Conservation (phyloP, 2,329 filamentous ascomycete species). For the Sarocladium brachiariae region DNA sequence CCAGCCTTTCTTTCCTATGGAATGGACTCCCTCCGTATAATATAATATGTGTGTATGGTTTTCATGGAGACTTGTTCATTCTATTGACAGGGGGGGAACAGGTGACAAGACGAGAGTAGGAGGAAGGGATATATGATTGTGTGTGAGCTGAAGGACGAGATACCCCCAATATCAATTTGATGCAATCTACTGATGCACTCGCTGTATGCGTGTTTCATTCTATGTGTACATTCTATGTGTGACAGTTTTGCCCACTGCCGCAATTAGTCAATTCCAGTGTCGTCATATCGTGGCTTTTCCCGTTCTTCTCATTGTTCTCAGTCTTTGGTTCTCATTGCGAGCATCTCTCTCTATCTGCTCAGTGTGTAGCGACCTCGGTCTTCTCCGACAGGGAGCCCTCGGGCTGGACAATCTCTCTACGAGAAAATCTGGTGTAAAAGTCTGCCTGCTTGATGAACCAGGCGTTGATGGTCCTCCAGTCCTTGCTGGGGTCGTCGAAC, state of each 20-base stretch:
- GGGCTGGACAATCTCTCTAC: constrained; percentile 36
- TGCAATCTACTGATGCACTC: neutral
- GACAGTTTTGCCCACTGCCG: no score
- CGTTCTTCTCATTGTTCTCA: no score
- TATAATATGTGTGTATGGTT: no score
- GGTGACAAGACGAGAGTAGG: neutral
- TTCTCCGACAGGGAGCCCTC: constrained; percentile 1
- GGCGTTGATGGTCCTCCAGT: constrained; percentile 54
- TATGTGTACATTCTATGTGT: neutral
- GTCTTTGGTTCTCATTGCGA: no score
- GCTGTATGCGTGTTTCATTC: neutral
- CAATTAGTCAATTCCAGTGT: no score
- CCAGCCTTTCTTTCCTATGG: neutral
- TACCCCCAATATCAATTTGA: constrained; percentile 6
- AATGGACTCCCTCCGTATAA: no score
- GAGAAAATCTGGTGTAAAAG: constrained; percentile 40
- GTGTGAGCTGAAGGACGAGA: constrained; percentile 7
- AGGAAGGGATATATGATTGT: neutral
- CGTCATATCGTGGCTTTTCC: no score
- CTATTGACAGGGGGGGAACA: no score
- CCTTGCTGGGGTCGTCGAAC: constrained; percentile 45
- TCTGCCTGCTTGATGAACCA: constrained; percentile 58
- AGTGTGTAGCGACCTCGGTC: neutral
- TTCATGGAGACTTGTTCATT: no score
- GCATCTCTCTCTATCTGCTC: neutral